phyloP scores from a whole-genome alignment of 2,329 filamentous ascomycete genomes.

The Claviceps lovelessii region DNA sequence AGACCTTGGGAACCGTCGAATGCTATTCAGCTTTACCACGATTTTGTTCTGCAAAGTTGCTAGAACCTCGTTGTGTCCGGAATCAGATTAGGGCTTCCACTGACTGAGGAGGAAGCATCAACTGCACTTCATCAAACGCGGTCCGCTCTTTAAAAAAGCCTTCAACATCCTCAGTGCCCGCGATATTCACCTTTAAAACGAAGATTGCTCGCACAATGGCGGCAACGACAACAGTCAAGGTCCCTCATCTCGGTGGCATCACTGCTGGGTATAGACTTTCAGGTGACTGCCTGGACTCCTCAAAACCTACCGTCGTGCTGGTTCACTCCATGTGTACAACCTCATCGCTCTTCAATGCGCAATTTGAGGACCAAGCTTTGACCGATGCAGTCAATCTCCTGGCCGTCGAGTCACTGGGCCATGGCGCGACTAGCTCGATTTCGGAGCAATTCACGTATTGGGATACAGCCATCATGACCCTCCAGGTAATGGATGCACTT shows the following conservation, averaged over 20 bases:
- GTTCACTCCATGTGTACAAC: conserved; percentile 39
- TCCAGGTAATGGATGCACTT: conserved; percentile 40
- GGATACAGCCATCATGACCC: conserved; percentile 38
- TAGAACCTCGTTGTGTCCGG: background rate
- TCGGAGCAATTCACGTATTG: conserved; percentile 39
- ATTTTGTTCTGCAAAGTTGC: no score
- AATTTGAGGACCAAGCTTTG: conserved; percentile 27
- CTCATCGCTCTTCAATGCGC: conserved; percentile 28
- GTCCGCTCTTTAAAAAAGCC: background rate
- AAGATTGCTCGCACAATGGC: conserved; percentile 15
- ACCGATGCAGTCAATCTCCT: conserved; percentile 31
- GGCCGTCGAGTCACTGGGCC: conserved; percentile 38
- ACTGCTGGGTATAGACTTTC: conserved; percentile 30
- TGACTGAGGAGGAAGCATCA: background rate
- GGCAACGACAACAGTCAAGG: conserved; percentile 27
- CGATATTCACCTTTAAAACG: background rate
- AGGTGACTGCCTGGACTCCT: conserved; percentile 28
- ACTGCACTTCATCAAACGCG: background rate
- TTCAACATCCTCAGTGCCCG: background rate
- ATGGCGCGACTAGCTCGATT: conserved; percentile 30
- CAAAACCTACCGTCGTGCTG: conserved; percentile 36
- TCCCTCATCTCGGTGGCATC: conserved; percentile 35
- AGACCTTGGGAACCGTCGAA: background rate
- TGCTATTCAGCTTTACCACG: background rate
- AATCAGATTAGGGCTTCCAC: background rate